These are phyloP conservation scores for Hibiscus trionum DNA, from an alignment of 345 rosid species.

Conservation along the genomic window DNA sequence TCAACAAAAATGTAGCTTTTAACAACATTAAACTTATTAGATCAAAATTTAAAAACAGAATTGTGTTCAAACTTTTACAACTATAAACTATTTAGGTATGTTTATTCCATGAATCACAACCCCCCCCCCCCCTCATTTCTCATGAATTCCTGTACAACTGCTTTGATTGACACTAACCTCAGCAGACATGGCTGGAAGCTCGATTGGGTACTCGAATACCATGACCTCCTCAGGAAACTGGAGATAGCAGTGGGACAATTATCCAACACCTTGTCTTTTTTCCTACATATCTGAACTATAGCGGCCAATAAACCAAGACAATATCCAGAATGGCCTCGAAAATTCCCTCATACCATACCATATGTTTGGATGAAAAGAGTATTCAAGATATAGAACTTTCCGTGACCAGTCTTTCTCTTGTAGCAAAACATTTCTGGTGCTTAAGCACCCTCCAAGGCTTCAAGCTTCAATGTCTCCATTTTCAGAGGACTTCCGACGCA, in stretches of 20 bases:
- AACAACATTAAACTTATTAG: neutral
- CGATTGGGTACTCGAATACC: neutral
- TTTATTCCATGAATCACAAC: conserved; percentile 9
- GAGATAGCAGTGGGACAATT: neutral
- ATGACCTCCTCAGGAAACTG: neutral
- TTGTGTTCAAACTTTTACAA: neutral
- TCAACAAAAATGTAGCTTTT: neutral
- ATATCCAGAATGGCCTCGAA: neutral
- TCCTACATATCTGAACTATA: neutral
- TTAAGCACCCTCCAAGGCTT: conserved; percentile 38
- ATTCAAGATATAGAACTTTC: neutral
- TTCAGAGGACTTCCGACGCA: conserved; percentile 33
- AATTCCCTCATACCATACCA: neutral
- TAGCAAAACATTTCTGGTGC: neutral
- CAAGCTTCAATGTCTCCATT: conserved; percentile 27
- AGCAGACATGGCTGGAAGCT: neutral
- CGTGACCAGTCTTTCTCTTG: neutral
- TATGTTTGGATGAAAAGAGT: neutral
- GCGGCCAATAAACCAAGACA: neutral
- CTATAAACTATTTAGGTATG: neutral
- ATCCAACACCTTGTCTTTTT: neutral
- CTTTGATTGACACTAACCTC: conserved; percentile 9
- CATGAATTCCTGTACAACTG: conserved; percentile 19
- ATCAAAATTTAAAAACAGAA: neutral
- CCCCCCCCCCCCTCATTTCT: neutral